A percentile compares a stretch with the other conserved stretches of the same genome.
phyloP scores from a whole-genome alignment of 257 asterid species.

The Echites panduratus region DNA sequence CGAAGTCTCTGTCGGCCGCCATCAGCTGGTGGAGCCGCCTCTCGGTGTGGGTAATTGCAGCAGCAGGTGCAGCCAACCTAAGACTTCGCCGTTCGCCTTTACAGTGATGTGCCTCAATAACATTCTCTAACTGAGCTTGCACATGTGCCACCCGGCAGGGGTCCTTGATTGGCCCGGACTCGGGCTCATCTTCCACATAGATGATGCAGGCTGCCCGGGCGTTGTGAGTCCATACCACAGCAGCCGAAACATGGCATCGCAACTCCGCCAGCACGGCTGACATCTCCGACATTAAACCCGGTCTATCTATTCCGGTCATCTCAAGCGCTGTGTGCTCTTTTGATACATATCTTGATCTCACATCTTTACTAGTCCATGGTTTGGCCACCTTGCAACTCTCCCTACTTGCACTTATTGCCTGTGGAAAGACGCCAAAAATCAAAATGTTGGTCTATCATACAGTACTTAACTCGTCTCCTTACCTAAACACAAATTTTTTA shows the following conservation, averaged over 20 bases:
- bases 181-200: slow-evolving; percentile 42
- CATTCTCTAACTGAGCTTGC: slow-evolving; percentile 65
- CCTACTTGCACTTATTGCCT: slow-evolving; percentile 59
- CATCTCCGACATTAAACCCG: slow-evolving; percentile 84
- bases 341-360: slow-evolving; percentile 29
- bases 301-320: slow-evolving; percentile 76
- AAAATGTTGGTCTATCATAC: no score
- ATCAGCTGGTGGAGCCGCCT: slow-evolving; percentile 94
- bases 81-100: slow-evolving; percentile 52
- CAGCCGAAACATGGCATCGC: slow-evolving; percentile 69
- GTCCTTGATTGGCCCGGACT: slow-evolving; percentile 37
- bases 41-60: slow-evolving; percentile 64
- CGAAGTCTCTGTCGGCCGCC: slow-evolving; percentile 72
- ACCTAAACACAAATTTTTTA: no score
- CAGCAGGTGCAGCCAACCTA: slow-evolving; percentile 42
- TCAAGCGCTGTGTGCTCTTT: slow-evolving; percentile 60
- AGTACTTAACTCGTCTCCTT: no score
- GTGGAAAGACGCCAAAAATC: not conserved
- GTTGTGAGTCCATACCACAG: slow-evolving; percentile 88
- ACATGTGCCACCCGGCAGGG: slow-evolving; percentile 51
- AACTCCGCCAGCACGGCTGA: slow-evolving; percentile 69
- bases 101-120: slow-evolving; percentile 72
- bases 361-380: slow-evolving; percentile 18
- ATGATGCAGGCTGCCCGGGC: slow-evolving; percentile 66
- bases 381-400: slow-evolving; percentile 25